A percentile compares a stretch with the other conserved stretches of the same genome.
Evolutionary conservation across 140 eudicot species (phyloP).

Genomic region (Flaveria floridana): DNA sequence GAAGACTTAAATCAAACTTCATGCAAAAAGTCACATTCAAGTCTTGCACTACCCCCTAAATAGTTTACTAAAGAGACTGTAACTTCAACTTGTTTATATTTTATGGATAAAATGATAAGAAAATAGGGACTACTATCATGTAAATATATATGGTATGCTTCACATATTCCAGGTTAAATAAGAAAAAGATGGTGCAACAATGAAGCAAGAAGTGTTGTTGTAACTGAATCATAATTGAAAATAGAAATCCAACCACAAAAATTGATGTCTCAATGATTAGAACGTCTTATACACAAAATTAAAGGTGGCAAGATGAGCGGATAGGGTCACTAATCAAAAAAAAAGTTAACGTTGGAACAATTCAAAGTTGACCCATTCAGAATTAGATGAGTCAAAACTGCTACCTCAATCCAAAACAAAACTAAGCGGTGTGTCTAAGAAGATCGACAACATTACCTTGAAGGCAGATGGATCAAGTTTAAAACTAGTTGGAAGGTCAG

Average conservation of each 20-base stretch:
- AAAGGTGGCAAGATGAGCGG: neutral
- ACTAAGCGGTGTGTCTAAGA: neutral
- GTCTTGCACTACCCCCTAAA: slow-evolving; percentile 7
- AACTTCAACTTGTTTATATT: neutral
- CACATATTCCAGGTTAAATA: neutral
- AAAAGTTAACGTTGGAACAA: neutral
- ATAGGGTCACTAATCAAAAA: neutral
- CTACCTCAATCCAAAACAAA: neutral
- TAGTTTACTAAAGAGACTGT: neutral
- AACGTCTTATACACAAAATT: neutral
- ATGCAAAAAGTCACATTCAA: slow-evolving; percentile 18
- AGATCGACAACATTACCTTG: slow-evolving; percentile 45
- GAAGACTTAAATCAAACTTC: slow-evolving; percentile 24
- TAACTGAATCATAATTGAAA: neutral
- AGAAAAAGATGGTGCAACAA: slow-evolving; percentile 4
- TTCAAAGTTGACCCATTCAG: slow-evolving; percentile 5
- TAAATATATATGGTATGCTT: neutral
- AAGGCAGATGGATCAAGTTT: slow-evolving; percentile 92
- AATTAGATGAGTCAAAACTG: neutral
- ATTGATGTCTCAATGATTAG: neutral
- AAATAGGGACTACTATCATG: neutral
- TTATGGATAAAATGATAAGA: slow-evolving; percentile 3
- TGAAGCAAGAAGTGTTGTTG: neutral
- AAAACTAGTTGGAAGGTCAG: slow-evolving; percentile 94
- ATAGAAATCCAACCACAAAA: neutral